A percentile compares a stretch with the other conserved stretches of the same genome.
Evolutionary conservation across 2,329 filamentous ascomycete species (phyloP).

Genomic region (Daldinia eschscholtzii): DNA sequence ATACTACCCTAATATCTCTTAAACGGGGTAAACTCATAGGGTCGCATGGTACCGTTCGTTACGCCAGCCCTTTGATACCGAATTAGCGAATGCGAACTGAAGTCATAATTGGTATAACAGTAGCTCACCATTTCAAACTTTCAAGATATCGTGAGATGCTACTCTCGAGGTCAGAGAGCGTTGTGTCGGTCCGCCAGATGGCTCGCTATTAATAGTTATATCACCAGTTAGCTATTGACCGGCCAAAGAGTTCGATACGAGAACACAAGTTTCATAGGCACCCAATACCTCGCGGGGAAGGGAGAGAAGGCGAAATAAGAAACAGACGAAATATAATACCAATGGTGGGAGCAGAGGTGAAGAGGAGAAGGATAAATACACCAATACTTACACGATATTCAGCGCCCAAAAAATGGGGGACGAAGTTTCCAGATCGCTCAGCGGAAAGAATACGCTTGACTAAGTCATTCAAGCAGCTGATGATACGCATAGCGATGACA

Average conservation of each 20-base stretch:
- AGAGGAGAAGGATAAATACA: not conserved
- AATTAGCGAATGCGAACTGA: not conserved
- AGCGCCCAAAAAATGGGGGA: not conserved
- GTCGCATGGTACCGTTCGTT: not conserved
- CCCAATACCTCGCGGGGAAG: not conserved
- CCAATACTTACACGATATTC: not conserved
- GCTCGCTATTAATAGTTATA: not conserved
- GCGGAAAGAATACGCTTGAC: constrained; percentile 7
- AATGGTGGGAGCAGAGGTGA: not conserved
- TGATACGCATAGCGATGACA: not conserved
- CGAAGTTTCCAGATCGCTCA: not conserved
- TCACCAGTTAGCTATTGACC: not conserved
- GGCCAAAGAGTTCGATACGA: not conserved
- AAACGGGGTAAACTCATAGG: not conserved
- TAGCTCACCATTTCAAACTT: not conserved
- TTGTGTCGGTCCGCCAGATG: not conserved
- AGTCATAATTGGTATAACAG: not conserved
- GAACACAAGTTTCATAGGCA: not conserved
- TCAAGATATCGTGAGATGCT: not conserved
- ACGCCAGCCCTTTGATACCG: not conserved
- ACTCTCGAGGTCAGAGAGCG: not conserved
- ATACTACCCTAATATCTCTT: not conserved
- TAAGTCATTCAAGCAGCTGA: not conserved
- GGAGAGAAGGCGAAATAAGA: not conserved
- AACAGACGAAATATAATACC: not conserved